These are phyloP conservation scores for Cladobotryum mycophilum DNA, from an alignment of 2,329 filamentous ascomycete genomes.

Conservation along the genomic window DNA sequence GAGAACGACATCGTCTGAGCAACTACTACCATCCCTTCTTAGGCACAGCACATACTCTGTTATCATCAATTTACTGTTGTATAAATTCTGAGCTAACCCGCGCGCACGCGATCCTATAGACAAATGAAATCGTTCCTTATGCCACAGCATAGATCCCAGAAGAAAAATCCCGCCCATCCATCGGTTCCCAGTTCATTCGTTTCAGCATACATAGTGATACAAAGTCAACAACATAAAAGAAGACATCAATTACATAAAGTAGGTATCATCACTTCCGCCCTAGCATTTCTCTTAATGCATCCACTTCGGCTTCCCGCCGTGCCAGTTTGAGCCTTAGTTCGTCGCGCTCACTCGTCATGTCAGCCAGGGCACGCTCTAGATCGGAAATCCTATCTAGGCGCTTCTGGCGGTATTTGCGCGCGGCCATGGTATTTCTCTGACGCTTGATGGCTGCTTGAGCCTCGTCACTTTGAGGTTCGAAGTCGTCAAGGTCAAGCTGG, in stretches of 20 bases:
- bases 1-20: slow-evolving; percentile 27
- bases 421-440: slow-evolving; percentile 64
- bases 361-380: slow-evolving; percentile 53
- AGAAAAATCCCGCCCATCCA: neutral
- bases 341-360: slow-evolving; percentile 56
- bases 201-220: neutral
- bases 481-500: slow-evolving; percentile 4
- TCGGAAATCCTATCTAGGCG: slow-evolving; percentile 59
- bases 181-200: too few relatives aligned
- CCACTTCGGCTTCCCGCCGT: slow-evolving; percentile 58
- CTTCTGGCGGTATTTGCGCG: slow-evolving; percentile 64
- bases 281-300: slow-evolving; percentile 51
- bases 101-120: neutral
- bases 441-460: slow-evolving; percentile 45
- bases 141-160: neutral
- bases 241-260: neutral
- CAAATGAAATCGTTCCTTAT: neutral
- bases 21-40: neutral
- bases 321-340: slow-evolving; percentile 57
- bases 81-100: too few relatives aligned
- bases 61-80: neutral
- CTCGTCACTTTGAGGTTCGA: slow-evolving; percentile 19
- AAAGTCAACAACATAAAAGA: neutral
- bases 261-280: slow-evolving; percentile 19
- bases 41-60: neutral